Evolutionary conservation across 257 asterid genomes (phyloP).

Genomic region (Knoxia roxburghii): DNA sequence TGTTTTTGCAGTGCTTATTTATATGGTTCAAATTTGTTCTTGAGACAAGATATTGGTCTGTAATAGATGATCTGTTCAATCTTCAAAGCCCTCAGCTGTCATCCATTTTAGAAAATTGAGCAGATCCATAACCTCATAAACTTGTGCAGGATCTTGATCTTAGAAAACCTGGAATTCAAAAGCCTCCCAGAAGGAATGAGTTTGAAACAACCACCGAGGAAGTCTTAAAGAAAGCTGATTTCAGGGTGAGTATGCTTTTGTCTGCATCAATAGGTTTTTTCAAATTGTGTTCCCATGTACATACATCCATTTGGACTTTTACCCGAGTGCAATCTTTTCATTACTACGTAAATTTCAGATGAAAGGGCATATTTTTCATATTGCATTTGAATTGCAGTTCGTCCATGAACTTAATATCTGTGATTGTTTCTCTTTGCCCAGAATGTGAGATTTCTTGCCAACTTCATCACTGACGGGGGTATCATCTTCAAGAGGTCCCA

Average conservation of each 20-base stretch:
- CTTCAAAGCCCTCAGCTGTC: not conserved
- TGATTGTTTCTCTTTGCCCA: constrained; percentile 23
- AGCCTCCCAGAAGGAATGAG: constrained; percentile 45
- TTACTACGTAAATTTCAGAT: not conserved
- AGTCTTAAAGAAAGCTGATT: constrained; percentile 80
- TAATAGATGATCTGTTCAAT: not conserved
- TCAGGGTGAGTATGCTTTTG: constrained; percentile 59
- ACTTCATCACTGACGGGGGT: constrained; percentile 85
- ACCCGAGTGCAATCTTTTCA: not conserved
- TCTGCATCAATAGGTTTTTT: constrained; percentile 11
- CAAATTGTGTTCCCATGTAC: not conserved
- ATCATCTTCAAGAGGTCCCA: constrained; percentile 76
- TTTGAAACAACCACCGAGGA: constrained; percentile 79
- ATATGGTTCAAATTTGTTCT: no score
- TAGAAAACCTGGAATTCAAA: constrained; percentile 60
- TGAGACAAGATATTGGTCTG: not conserved
- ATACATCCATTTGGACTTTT: not conserved
- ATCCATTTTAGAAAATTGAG: no score
- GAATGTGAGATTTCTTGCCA: constrained; percentile 90
- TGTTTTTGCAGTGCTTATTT: not conserved
- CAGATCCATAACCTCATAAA: constrained; percentile 17
- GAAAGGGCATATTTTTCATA: not conserved
- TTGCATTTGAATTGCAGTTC: not conserved
- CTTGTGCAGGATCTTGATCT: constrained; percentile 77
- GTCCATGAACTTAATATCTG: constrained; percentile 3